Conservation (phyloP, 352 stramenopile genomes). For the Hyaloperonospora brassicae region DNA sequence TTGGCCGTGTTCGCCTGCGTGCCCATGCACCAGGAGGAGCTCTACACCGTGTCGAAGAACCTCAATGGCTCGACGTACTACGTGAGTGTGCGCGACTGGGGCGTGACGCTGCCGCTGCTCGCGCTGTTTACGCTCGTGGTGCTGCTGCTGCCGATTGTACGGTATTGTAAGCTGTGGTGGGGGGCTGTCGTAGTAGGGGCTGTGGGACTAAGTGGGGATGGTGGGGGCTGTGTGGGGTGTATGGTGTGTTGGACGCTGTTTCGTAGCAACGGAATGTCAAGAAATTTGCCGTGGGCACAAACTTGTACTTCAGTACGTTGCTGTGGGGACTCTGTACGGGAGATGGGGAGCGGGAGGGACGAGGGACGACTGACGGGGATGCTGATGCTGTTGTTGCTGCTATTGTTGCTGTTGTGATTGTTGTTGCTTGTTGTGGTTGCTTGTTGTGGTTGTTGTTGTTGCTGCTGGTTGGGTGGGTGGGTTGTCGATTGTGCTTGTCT, state of each 20-base stretch:
- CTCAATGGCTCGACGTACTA: slow-evolving; percentile 49
- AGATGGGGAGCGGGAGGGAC: too few relatives aligned
- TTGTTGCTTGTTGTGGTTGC: too few relatives aligned
- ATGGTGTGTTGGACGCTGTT: background rate
- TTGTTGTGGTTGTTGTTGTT: too few relatives aligned
- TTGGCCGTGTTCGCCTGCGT: slow-evolving; percentile 52
- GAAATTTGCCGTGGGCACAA: slow-evolving; percentile 70
- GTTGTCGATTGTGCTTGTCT: background rate
- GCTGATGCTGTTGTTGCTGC: too few relatives aligned
- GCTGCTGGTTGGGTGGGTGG: too few relatives aligned
- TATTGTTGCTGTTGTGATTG: too few relatives aligned
- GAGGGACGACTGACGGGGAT: too few relatives aligned
- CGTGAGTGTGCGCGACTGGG: slow-evolving; percentile 60
- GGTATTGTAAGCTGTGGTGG: background rate
- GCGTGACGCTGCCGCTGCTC: slow-evolving; percentile 46
- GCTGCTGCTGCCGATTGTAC: slow-evolving; percentile 48
- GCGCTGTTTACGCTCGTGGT: slow-evolving; percentile 59
- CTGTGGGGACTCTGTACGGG: too few relatives aligned
- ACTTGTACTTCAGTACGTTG: slow-evolving; percentile 68
- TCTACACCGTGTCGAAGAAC: slow-evolving; percentile 40
- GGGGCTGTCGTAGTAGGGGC: too few relatives aligned
- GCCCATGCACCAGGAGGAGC: slow-evolving; percentile 36
- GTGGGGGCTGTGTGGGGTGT: too few relatives aligned
- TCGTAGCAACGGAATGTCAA: slow-evolving; percentile 54
- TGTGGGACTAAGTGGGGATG: too few relatives aligned